Conservation (phyloP, 2,329 filamentous ascomycete species). For the Trichoderma breve region DNA sequence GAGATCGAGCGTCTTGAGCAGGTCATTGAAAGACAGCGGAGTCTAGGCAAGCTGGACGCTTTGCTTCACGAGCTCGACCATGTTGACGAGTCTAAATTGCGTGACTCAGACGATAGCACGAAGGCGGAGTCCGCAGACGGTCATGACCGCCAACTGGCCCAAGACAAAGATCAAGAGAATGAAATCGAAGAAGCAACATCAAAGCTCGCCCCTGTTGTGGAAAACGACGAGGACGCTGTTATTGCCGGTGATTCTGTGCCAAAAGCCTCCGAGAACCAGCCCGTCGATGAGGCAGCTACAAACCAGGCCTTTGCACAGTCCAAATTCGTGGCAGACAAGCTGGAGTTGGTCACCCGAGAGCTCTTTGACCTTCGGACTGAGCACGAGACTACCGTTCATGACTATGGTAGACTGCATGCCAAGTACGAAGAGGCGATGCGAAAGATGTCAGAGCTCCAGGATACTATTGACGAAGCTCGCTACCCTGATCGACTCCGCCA, state of each 20-base stretch:
- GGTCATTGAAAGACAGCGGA: conserved; percentile 91
- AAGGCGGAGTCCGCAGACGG: conserved; percentile 48
- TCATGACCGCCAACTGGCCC: conserved; percentile 53
- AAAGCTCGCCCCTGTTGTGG: conserved; percentile 36
- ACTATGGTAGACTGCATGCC: conserved; percentile 75
- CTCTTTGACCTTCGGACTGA: conserved; percentile 86
- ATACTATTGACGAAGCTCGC: conserved; percentile 75
- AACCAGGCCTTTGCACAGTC: conserved; percentile 71
- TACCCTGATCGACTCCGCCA: conserved; percentile 57
- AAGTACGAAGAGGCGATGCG: conserved; percentile 91
- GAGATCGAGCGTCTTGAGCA: conserved; percentile 93
- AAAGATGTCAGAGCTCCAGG: conserved; percentile 79
- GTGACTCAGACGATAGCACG: conserved; percentile 29
- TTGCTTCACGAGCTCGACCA: conserved; percentile 87
- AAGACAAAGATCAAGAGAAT: conserved; percentile 53
- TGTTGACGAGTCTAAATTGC: conserved; percentile 57
- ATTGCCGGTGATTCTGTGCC: background rate
- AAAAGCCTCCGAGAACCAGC: background rate
- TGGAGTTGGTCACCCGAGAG: conserved; percentile 88
- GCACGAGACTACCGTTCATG: conserved; percentile 78
- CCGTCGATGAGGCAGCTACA: background rate
- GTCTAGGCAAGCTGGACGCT: conserved; percentile 90
- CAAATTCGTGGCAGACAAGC: conserved; percentile 85
- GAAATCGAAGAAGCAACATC: conserved; percentile 36
- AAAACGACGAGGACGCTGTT: conserved; percentile 23